phyloP scores from a whole-genome alignment of 1,284 basidiomycete genomes.

The Cronartium quercuum region DNA sequence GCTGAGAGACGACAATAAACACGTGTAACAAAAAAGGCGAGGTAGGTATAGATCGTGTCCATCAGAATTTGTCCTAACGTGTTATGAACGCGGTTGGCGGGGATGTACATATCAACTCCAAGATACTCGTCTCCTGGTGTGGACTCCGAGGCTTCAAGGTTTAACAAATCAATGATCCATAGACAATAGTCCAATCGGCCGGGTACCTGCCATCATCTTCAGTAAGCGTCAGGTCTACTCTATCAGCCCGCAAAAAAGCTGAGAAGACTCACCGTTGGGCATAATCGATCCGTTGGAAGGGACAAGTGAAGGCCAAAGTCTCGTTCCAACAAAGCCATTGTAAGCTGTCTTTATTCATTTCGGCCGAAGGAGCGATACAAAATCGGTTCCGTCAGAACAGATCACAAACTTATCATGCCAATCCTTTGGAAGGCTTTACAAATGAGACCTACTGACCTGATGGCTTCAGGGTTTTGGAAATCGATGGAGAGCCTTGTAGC shows the following conservation, averaged over 20 bases:
- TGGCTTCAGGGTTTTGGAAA: constrained; percentile 63
- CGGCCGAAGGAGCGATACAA: too few relatives aligned
- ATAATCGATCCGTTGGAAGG: constrained; percentile 66
- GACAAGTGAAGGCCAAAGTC: constrained; percentile 65
- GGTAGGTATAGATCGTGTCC: too few relatives aligned
- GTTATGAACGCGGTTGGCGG: too few relatives aligned
- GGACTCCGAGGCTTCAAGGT: not conserved
- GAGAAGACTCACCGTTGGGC: constrained; percentile 67
- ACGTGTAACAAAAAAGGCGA: too few relatives aligned
- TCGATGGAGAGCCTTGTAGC: constrained; percentile 57
- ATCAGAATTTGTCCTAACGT: too few relatives aligned
- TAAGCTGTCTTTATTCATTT: constrained; percentile 52
- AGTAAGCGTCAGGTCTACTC: not conserved
- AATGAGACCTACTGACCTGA: constrained; percentile 55
- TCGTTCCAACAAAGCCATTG: constrained; percentile 64
- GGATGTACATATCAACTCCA: not conserved
- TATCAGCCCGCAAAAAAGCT: not conserved
- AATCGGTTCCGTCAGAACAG: too few relatives aligned
- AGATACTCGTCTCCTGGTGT: not conserved
- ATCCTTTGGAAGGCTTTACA: constrained; percentile 51
- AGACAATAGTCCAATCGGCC: constrained; percentile 32
- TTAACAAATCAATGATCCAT: constrained; percentile 27
- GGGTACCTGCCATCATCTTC: constrained; percentile 13
- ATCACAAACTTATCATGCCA: constrained; percentile 40
- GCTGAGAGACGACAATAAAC: constrained; percentile 51